Evolutionary conservation across 495 filamentous ascomycete genomes (phyloP).

Genomic region (Aspergillus biplanus): DNA sequence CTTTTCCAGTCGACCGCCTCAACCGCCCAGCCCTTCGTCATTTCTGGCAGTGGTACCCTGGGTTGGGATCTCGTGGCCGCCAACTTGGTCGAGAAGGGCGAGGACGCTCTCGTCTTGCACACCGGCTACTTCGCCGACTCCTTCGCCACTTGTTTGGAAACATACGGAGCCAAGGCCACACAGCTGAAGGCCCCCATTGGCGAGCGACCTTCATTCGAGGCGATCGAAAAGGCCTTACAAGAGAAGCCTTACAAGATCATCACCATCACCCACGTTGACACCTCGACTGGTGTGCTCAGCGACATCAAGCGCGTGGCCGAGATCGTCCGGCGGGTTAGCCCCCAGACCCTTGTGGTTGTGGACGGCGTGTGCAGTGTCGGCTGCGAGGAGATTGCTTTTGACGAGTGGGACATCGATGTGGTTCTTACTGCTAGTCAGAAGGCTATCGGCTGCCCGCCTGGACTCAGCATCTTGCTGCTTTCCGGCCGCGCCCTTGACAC

Average conservation of each 20-base stretch:
- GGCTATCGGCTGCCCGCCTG: constrained; percentile 92
- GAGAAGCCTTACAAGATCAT: constrained; percentile 89
- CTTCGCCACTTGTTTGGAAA: constrained; percentile 86
- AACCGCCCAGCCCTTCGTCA: constrained; percentile 84
- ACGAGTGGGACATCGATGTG: constrained; percentile 90
- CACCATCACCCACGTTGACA: constrained; percentile 96
- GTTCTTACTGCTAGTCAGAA: constrained; percentile 96
- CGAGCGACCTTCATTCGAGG: constrained; percentile 80
- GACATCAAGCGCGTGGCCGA: constrained; percentile 84
- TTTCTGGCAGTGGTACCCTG: constrained; percentile 92
- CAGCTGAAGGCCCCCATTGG: constrained; percentile 89
- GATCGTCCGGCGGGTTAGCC: constrained; percentile 81
- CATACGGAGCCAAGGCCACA: constrained; percentile 87
- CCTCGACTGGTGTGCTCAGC: constrained; percentile 90
- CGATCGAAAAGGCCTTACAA: constrained; percentile 84
- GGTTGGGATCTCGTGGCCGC: constrained; percentile 96
- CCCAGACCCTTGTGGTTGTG: constrained; percentile 86
- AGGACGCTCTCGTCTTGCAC: constrained; percentile 90
- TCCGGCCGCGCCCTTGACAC: constrained; percentile 85
- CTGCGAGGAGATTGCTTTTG: constrained; percentile 93
- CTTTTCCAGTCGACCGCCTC: constrained; percentile 88
- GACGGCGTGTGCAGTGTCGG: constrained; percentile 98
- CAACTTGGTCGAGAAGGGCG: constrained; percentile 84
- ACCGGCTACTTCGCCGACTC: constrained; percentile 97
- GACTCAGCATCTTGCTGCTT: constrained; percentile 88